Conservation (phyloP, 2,329 filamentous ascomycete genomes). For the Fusarium compactum region DNA sequence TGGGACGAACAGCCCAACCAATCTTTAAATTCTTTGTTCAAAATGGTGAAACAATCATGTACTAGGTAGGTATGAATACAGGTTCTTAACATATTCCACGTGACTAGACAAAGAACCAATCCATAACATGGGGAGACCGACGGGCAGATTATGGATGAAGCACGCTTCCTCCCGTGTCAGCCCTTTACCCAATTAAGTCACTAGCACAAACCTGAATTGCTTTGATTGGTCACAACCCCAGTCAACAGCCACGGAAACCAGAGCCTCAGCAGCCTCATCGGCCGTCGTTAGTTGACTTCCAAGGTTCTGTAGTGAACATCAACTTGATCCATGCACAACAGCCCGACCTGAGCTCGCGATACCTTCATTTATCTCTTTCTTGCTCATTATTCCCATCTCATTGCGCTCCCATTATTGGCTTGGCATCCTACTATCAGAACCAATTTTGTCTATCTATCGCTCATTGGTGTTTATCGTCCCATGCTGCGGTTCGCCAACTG, state of each 20-base stretch:
- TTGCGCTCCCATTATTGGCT: background rate
- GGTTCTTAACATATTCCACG: constrained; percentile 2
- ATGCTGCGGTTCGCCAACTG: constrained; percentile 45
- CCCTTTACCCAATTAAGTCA: constrained; percentile 25
- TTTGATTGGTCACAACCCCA: constrained; percentile 26
- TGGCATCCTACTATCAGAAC: background rate
- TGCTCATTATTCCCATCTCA: background rate
- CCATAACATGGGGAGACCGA: background rate
- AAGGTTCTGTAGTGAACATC: constrained; percentile 17
- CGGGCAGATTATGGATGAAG: constrained; percentile 20
- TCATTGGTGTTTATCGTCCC: constrained; percentile 17
- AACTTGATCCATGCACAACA: constrained; percentile 35
- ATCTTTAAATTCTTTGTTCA: background rate
- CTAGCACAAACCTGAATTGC: background rate
- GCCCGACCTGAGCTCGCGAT: constrained; percentile 26
- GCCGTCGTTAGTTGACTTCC: constrained; percentile 26
- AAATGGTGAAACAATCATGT: background rate
- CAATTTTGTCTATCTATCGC: background rate
- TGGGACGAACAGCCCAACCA: background rate
- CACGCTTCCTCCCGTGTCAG: constrained; percentile 30
- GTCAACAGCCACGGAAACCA: constrained; percentile 42
- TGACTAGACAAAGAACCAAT: constrained; percentile 15
- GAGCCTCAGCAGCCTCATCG: constrained; percentile 46
- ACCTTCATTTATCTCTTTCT: constrained; percentile 18
- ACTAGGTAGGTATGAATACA: background rate